Percentiles rank a stretch among this genome's conserved stretches.
phyloP scores from a whole-genome alignment of 305 asterid species.

The Fraxinus paxiana region DNA sequence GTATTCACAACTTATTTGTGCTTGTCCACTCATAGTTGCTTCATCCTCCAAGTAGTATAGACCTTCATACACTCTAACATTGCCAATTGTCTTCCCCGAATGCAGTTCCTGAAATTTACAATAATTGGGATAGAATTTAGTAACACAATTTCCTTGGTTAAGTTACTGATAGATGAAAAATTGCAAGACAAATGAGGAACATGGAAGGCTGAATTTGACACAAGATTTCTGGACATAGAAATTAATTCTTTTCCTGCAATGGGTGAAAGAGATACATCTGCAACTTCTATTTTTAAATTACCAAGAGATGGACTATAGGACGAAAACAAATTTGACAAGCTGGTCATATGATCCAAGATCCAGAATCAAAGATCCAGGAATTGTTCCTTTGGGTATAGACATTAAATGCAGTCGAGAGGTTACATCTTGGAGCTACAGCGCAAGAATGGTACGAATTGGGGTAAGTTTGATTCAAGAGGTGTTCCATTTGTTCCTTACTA shows the following conservation, averaged over 20 bases:
- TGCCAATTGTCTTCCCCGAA: not conserved
- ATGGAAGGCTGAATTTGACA: not conserved
- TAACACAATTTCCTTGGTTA: not conserved
- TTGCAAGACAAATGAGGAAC: not conserved
- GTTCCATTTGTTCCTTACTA: not conserved
- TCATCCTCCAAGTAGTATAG: not conserved
- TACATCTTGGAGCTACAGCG: not conserved
- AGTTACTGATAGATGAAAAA: not conserved
- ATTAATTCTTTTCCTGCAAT: not conserved
- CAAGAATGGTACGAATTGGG: not conserved
- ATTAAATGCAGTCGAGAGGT: not conserved
- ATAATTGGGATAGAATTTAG: not conserved
- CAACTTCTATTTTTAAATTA: not conserved
- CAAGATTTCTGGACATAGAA: not conserved
- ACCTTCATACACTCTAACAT: not conserved
- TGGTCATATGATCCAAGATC: not conserved
- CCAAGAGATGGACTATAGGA: not conserved
- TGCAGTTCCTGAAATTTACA: not conserved
- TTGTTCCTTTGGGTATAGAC: not conserved
- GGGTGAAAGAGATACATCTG: not conserved
- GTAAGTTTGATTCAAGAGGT: not conserved
- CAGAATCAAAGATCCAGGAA: not conserved
- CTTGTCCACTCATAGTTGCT: not conserved
- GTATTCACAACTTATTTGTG: not conserved
- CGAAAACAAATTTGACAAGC: not conserved